Percentiles rank a stretch among this genome's conserved stretches.
Conservation (phyloP, 2,329 filamentous ascomycete species). For the Stenocarpella maydis region DNA sequence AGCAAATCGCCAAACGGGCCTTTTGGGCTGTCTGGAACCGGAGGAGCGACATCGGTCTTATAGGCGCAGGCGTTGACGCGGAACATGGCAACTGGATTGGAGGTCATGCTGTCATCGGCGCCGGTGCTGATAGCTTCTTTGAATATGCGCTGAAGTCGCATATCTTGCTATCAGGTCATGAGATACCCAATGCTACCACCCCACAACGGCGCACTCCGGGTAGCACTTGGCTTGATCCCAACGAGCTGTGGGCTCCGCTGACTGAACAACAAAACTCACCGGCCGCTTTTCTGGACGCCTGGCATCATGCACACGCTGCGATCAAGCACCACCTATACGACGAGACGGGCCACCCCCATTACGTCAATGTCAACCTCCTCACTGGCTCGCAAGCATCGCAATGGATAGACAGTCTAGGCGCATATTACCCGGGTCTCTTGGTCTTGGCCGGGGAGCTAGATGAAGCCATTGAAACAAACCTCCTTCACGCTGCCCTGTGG, state of each 20-base stretch:
- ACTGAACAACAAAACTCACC: constrained; percentile 73
- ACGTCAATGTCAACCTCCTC: constrained; percentile 86
- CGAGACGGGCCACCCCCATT: constrained; percentile 85
- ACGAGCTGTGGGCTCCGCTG: constrained; percentile 67
- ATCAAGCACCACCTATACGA: constrained; percentile 94
- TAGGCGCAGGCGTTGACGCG: constrained; percentile 88
- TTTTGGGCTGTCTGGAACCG: constrained; percentile 98
- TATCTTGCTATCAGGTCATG: constrained; percentile 83
- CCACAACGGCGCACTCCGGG: constrained; percentile 47
- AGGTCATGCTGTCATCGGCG: constrained; percentile 90
- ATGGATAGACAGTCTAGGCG: constrained; percentile 96
- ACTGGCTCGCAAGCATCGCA: constrained; percentile 89
- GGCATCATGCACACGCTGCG: constrained; percentile 85
- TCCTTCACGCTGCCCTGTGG: constrained; percentile 94
- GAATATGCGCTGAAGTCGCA: constrained; percentile 97
- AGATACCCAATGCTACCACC: constrained; percentile 60
- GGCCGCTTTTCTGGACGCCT: constrained; percentile 80
- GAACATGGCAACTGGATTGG: constrained; percentile 91
- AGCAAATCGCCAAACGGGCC: constrained; percentile 86
- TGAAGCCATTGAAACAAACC: constrained; percentile 87
- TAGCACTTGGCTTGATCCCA: constrained; percentile 67
- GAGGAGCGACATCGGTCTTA: constrained; percentile 83
- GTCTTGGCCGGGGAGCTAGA: constrained; percentile 88
- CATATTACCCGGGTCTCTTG: constrained; percentile 92
- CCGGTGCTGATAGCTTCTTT: constrained; percentile 97